Evolutionary conservation across 495 filamentous ascomycete genomes (phyloP), one percentile per base, ranked within the genome.

Genomic region (Trichoderma parareesei): DNA sequence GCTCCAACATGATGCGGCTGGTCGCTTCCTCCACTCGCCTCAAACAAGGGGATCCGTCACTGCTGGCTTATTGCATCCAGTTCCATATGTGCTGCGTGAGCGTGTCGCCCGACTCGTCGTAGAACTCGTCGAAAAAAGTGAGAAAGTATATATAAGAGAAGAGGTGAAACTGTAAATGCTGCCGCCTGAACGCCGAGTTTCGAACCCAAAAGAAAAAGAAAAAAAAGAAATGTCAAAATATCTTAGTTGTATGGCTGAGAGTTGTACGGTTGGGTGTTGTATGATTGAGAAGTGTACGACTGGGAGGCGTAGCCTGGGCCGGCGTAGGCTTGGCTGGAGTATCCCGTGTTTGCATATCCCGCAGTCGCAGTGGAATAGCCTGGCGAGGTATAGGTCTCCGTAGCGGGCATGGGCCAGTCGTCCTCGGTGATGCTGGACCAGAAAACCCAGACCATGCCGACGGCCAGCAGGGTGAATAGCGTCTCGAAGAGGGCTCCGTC

Each of bases 361-460:
- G 53, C 33, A 57, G 2, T 57, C 2, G 53, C 33, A 38, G 53
- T 41, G 6, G 40, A 14, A 57, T 57, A 57, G 53, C 53, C 53
- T 9, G 53, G 53, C 1, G 53, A 35, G 20, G 53, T 57, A 27
- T 57, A 57, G 13, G 53, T 35, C 18, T 57, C 53, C 16, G 53
- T 57, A 35, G 53, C 76, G 11, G 87, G 85, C 81, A 88, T 84
- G 1, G 94, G 92, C 94, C 94, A 99, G 78, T 97, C 93, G 71
- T 99, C 94, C 77, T 99, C 94, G 5, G 94, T 99, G 71, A 99
- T 99, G 79, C 91, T 96, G 48, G 91, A 93, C 94, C 95, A 98
- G 81, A 99, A 99, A 67, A 89, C 71, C 93, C 93, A 99, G 60
- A 97, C 71, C 75, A 83, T 84, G 14, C 89, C 82, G 8, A 98